These are phyloP conservation scores for Solanum etuberosum DNA, from an alignment of 257 asterid species.

Conservation along the genomic window DNA sequence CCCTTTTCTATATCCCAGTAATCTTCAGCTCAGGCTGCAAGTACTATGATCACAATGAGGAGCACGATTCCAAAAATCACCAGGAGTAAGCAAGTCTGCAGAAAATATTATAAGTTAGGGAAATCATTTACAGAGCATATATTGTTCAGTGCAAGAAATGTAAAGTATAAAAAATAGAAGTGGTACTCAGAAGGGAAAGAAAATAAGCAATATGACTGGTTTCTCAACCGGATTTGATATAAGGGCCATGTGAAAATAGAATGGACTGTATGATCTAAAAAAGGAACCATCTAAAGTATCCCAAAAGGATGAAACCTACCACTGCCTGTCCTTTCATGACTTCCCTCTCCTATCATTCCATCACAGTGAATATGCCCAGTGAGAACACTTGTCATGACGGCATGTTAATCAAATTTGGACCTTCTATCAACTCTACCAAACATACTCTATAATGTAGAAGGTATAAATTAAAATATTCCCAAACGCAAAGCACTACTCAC, in stretches of 20 bases:
- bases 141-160: background rate
- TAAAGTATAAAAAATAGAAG: background rate
- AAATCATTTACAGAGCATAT: background rate
- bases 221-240: background rate
- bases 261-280: background rate
- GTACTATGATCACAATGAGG: conserved; percentile 66
- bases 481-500: background rate
- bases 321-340: background rate
- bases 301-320: background rate
- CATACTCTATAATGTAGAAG: background rate
- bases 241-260: background rate
- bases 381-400: background rate
- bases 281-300: background rate
- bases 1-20: background rate
- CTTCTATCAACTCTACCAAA: background rate
- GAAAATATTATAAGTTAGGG: background rate
- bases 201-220: background rate
- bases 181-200: background rate
- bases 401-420: background rate
- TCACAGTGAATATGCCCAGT: background rate
- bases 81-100: conserved; percentile 77
- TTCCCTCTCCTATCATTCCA: background rate
- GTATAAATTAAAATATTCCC: background rate
- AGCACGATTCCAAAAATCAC: conserved; percentile 77
- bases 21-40: conserved; percentile 38